Base-by-base conservation (phyloP, 768 basidiomycete species). In the Coprinopsis strossmayeri region DNA sequence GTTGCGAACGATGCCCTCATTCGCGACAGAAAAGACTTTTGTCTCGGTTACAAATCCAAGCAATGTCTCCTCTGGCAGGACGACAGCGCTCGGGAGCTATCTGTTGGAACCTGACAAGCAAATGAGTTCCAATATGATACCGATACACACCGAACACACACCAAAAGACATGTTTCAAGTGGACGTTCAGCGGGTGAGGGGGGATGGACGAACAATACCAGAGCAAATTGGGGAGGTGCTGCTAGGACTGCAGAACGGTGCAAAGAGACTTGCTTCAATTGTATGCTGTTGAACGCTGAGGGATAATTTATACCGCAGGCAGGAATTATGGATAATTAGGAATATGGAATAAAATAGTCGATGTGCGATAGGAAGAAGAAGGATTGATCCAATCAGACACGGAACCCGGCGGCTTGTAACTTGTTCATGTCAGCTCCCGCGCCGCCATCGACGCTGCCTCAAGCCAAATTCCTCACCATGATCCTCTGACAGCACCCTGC, bases 1-100 rank as follows among this genome's bases (percentile, higher is more conserved):
- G 10, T 54, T 62, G 34, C 57, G 57, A 27, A 60, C 60, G 20
- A 64, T 54, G 40, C 56, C 62, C 17, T 72, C 70, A 13, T 66
- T 69, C 50, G 57, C 57, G 35, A 67, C 69, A 3, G 62, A 73
- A 56, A 62, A 59, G 51, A 69, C 67, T 20, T 60, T 61, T 48
- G 46, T 62, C 39, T 67, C 67, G 40, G 53, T 70, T 55, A n/a
- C n/a, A n/a, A 55, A 62, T 18, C 55, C 59, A 27, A 64, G 61
- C 15, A 59, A 57, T 32, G 56, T 59, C 21, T 69, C 67, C 64
- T 62, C 66, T 15, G 59, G 57, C 41, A 57, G 58, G 27, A 47
- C 58, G 27, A 57, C 59, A 13, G 55, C 63, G 45, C 54, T 44
- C 38, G 44, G 25, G 50, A 46, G 27, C 41, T 55, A 47, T 51